Percentiles rank a stretch among this genome's conserved stretches.
phyloP scores from a whole-genome alignment of 2,329 filamentous ascomycete species.

The Epichloe scottii region DNA sequence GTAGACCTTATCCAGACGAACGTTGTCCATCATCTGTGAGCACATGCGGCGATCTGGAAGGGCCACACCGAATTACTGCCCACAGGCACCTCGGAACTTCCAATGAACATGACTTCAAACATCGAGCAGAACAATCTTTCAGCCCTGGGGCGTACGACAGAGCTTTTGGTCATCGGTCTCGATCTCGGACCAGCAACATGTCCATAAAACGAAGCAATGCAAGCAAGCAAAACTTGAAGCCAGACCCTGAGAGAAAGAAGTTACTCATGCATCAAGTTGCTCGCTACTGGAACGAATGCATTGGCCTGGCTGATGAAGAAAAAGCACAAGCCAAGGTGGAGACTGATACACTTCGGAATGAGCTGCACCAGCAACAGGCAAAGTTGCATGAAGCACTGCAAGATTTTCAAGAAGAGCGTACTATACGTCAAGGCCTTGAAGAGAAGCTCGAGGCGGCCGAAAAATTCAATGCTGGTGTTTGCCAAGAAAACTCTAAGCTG shows the following conservation, averaged over 20 bases:
- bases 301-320: conserved; percentile 19
- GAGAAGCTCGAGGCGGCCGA: conserved; percentile 14
- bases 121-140: not conserved
- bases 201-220: conserved; percentile 16
- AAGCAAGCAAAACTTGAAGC: conserved; percentile 7
- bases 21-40: conserved; percentile 11
- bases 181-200: conserved; percentile 21
- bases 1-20: not conserved
- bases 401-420: conserved; percentile 12
- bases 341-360: conserved; percentile 15
- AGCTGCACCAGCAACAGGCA: conserved; percentile 10
- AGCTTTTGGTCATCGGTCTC: conserved; percentile 10
- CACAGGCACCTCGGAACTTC: not conserved
- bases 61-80: conserved; percentile 14
- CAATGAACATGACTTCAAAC: conserved; percentile 1
- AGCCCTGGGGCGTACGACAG: not conserved
- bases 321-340: conserved; percentile 13
- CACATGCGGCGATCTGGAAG: conserved; percentile 21
- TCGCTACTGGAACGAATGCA: conserved; percentile 22
- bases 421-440: conserved; percentile 13
- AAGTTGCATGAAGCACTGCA: conserved; percentile 9
- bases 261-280: conserved; percentile 20
- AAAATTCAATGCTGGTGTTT: conserved; percentile 11
- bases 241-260: conserved; percentile 15
- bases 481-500: conserved; percentile 15